A percentile compares a stretch with the other conserved stretches of the same genome.
phyloP scores from a whole-genome alignment of 2,329 filamentous ascomycete genomes.

The Aspergillus flavus region DNA sequence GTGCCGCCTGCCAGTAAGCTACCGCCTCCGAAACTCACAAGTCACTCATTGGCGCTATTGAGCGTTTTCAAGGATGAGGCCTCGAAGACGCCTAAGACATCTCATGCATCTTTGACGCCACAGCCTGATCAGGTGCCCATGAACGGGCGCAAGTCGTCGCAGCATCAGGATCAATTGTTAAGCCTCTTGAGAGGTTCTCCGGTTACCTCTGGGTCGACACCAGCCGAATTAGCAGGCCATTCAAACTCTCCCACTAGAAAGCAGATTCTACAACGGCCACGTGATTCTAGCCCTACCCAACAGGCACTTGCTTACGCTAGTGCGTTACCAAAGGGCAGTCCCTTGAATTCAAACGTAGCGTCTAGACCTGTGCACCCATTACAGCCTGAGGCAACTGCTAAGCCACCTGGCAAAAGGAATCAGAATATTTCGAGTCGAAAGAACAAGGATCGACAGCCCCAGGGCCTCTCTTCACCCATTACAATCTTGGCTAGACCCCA shows the following conservation, averaged over 20 bases:
- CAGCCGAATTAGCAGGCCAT: conserved; percentile 50
- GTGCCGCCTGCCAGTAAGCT: conserved; percentile 61
- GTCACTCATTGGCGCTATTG: conserved; percentile 60
- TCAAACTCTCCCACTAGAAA: conserved; percentile 39
- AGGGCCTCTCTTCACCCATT: conserved; percentile 35
- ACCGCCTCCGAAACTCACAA: conserved; percentile 60
- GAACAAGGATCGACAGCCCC: conserved; percentile 24
- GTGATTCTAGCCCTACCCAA: conserved; percentile 15
- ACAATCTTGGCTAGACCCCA: conserved; percentile 42
- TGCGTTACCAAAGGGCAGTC: conserved; percentile 19
- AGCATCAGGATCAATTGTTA: conserved; percentile 43
- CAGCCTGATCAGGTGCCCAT: conserved; percentile 15
- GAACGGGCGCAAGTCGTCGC: conserved; percentile 29
- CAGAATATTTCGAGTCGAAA: conserved; percentile 27
- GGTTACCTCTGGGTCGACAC: conserved; percentile 30
- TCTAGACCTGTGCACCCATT: conserved; percentile 44
- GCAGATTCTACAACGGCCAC: conserved; percentile 38
- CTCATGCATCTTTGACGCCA: conserved; percentile 23
- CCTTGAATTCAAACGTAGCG: conserved; percentile 41
- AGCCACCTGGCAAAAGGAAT: conserved; percentile 27
- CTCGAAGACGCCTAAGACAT: conserved; percentile 28
- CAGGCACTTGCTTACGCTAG: conserved; percentile 17
- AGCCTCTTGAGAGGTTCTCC: conserved; percentile 35
- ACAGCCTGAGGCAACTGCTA: conserved; percentile 39
- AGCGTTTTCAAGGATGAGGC: conserved; percentile 57